Evolutionary conservation across 2,329 filamentous ascomycete species (phyloP), one percentile per base, ranked within the genome.

Genomic region (Phialophora verrucosa): DNA sequence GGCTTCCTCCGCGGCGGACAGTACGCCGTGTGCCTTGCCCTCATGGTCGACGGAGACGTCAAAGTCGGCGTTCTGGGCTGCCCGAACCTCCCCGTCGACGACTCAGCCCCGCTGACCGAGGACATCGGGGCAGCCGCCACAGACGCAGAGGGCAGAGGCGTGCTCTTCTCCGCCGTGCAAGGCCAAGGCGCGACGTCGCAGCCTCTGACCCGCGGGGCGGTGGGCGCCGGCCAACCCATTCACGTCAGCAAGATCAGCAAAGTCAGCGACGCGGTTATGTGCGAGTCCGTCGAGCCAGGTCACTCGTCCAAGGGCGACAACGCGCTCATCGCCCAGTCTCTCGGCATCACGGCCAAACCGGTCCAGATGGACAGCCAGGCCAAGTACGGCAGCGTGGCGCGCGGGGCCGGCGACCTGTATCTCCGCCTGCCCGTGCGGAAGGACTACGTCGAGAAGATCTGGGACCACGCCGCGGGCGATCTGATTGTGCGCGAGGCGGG

Each of bases 291-390:
- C 65, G 95, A 99, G 81, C 90, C 93, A 5, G 93, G 88, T 17
- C 95, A 99, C 83, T 96, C 92, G 44, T 89, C 90, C 64, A 96
- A 99, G 80, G 88, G 87, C 73, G 92, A 97, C 78, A 91, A 97
- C 73, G 91, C 91, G 44, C 84, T 88, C 73, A 96, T 99, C 75
- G 92, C 95, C 6, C 80, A 87, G 74, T 90, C 88, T 75, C 86
- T 99, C 5, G 93, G 93, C 62, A 97, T 99, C 78, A 94, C 91
- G 25, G 88, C 88, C 73, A 88, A 91, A n/a, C 93, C 91, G 72
- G 93, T 99, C 67, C 88, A 94, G 71, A 95, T 99, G 90, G 95
- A 99, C 82, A 96, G 92, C 60, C 95, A 99, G 81, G 94, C 95
- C 73, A 99, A 99, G 81, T 99, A 99, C 80, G 94, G 90, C 69